Evolutionary conservation across 2,329 filamentous ascomycete species (phyloP).

Genomic region (Cercospora sp.): DNA sequence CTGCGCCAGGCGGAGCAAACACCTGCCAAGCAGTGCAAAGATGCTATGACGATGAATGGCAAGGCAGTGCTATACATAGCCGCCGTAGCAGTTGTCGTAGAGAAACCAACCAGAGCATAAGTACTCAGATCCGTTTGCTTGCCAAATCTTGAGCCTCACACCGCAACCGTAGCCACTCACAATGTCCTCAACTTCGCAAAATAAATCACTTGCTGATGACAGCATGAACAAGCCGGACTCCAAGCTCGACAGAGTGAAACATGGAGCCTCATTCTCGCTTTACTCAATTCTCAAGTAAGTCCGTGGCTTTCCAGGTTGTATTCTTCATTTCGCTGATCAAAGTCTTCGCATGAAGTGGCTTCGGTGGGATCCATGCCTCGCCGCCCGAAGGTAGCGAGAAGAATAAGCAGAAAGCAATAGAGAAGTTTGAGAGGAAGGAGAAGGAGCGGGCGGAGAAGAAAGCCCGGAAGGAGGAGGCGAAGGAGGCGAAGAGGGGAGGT

Average conservation of each 20-base stretch:
- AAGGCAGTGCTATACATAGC: not conserved
- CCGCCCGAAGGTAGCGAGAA: not conserved
- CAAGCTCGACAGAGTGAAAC: not conserved
- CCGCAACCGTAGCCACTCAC: not conserved
- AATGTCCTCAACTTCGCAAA: not conserved
- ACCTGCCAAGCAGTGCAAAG: not conserved
- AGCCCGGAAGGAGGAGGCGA: not conserved
- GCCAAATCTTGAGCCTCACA: not conserved
- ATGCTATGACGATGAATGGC: not conserved
- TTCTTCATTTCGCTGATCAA: not conserved
- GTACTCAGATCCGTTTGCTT: not conserved
- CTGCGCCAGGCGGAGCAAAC: not conserved
- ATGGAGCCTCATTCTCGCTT: not conserved
- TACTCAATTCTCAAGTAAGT: not conserved
- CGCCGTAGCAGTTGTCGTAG: not conserved
- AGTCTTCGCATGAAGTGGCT: not conserved
- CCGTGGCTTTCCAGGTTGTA: not conserved
- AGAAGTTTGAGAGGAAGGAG: not conserved
- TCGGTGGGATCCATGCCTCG: not conserved
- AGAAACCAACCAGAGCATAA: not conserved
- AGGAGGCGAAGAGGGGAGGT: not conserved
- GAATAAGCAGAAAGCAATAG: not conserved
- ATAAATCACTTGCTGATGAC: not conserved
- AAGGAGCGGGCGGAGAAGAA: slow-evolving; percentile 1
- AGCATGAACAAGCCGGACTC: not conserved